phyloP scores from a whole-genome alignment of 768 basidiomycete genomes.

The Paxillus rubicundulus region DNA sequence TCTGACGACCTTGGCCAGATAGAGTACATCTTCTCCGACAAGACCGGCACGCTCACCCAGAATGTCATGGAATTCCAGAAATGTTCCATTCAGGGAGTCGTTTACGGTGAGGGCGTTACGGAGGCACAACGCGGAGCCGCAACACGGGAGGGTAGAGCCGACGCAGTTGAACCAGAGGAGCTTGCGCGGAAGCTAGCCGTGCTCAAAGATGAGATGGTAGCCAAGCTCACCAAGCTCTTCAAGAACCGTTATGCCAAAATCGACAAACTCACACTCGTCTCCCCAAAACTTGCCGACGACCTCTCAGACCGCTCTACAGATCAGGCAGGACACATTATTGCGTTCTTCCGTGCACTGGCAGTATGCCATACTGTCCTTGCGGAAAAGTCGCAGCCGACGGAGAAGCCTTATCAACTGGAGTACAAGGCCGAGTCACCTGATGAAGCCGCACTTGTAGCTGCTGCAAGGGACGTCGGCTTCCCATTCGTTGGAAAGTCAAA shows the following conservation, averaged over 20 bases:
- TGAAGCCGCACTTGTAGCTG: slow-evolving; percentile 90
- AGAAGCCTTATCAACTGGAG: slow-evolving; percentile 60
- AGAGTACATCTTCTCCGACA: slow-evolving; percentile 92
- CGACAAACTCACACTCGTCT: slow-evolving; percentile 83
- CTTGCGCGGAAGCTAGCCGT: slow-evolving; percentile 60
- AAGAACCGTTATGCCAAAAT: slow-evolving; percentile 84
- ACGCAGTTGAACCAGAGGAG: slow-evolving; percentile 66
- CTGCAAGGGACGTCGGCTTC: slow-evolving; percentile 91
- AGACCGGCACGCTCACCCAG: slow-evolving; percentile 96
- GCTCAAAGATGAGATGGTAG: slow-evolving; percentile 76
- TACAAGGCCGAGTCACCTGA: slow-evolving; percentile 98
- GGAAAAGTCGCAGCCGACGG: slow-evolving; percentile 64
- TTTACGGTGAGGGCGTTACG: slow-evolving; percentile 92
- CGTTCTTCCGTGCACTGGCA: slow-evolving; percentile 94
- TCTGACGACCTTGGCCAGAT: slow-evolving; percentile 99
- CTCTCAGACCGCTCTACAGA: slow-evolving; percentile 57
- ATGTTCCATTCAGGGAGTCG: slow-evolving; percentile 79
- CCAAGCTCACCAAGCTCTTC: slow-evolving; percentile 71
- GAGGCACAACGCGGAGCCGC: slow-evolving; percentile 94
- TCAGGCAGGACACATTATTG: slow-evolving; percentile 66
- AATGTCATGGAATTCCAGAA: slow-evolving; percentile 99
- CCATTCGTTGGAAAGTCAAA: slow-evolving; percentile 79
- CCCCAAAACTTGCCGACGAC: slow-evolving; percentile 80
- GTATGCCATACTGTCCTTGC: slow-evolving; percentile 90
- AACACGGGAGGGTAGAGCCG: slow-evolving; percentile 70